Conservation (phyloP, 2,329 filamentous ascomycete species). For the Penicillium sp. region DNA sequence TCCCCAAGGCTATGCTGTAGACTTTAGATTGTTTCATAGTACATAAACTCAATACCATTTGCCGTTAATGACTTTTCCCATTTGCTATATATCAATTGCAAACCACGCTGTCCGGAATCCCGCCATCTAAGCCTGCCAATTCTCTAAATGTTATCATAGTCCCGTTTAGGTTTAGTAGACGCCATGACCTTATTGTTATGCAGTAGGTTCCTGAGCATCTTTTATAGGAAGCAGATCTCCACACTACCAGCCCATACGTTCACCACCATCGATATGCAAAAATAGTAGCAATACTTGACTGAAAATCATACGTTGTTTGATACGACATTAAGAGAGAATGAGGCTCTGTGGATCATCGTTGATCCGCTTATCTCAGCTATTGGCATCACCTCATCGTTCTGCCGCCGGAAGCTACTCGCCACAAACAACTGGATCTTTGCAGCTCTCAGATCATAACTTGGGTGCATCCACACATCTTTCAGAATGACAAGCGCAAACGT, state of each 20-base stretch:
- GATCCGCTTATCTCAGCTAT: slow-evolving; percentile 1
- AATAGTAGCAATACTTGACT: too few species aligned
- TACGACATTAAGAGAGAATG: not conserved
- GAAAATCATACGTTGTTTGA: not conserved
- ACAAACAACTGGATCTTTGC: not conserved
- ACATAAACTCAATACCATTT: not conserved
- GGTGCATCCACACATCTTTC: not conserved
- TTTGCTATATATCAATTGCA: too few species aligned
- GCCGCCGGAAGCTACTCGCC: not conserved
- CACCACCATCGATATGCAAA: too few species aligned
- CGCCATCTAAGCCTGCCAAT: too few species aligned
- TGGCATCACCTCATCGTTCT: not conserved
- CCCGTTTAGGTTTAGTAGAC: too few species aligned
- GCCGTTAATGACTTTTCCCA: not conserved
- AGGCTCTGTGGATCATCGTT: slow-evolving; percentile 8
- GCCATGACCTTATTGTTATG: too few species aligned
- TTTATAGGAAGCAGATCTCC: too few species aligned
- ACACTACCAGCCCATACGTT: too few species aligned
- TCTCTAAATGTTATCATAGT: too few species aligned
- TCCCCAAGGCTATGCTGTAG: slow-evolving; percentile 81
- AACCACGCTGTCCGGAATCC: too few species aligned
- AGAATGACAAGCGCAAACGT: slow-evolving; percentile 23
- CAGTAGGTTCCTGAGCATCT: too few species aligned
- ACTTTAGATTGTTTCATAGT: not conserved
- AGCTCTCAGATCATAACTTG: not conserved